phyloP scores from a whole-genome alignment of 1,284 basidiomycete species.

The Apiotrichum domesticum region DNA sequence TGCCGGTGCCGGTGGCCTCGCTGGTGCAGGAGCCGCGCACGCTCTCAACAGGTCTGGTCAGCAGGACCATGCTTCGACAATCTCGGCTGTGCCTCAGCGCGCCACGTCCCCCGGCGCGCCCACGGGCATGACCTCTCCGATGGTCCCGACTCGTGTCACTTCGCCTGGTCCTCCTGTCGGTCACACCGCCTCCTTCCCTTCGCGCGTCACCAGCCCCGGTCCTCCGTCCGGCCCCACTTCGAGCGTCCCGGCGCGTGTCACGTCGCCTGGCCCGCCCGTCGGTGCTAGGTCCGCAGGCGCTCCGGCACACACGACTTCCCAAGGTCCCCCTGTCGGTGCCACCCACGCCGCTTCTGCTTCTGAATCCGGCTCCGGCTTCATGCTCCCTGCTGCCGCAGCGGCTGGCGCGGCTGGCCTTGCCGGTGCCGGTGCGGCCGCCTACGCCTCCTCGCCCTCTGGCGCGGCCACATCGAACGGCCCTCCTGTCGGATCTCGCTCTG shows the following conservation, averaged over 20 bases:
- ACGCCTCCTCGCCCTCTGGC: too few species aligned
- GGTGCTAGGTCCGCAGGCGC: background rate
- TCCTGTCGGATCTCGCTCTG: slow-evolving; percentile 19
- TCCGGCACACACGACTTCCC: background rate
- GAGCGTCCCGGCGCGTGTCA: background rate
- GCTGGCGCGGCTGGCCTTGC: too few species aligned
- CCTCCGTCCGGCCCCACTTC: background rate
- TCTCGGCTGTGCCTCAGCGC: background rate
- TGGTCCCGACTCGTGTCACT: background rate
- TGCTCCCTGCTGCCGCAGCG: too few species aligned
- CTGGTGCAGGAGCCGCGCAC: background rate
- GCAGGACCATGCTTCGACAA: background rate
- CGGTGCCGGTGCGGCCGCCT: too few species aligned
- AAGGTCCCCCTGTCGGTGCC: slow-evolving; percentile 10
- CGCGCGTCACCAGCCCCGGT: background rate
- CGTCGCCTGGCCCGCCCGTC: background rate
- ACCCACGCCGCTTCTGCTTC: too few species aligned
- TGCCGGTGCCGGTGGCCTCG: background rate
- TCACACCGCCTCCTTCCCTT: background rate
- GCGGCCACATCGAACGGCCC: background rate
- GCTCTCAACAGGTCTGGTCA: background rate
- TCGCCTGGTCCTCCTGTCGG: background rate
- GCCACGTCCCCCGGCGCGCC: slow-evolving; percentile 8
- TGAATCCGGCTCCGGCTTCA: too few species aligned
- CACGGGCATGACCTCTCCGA: too few species aligned